A percentile compares a stretch with the other conserved stretches of the same genome.
Conservation (phyloP, 306 rosid species). For the Cicer cuneatum region DNA sequence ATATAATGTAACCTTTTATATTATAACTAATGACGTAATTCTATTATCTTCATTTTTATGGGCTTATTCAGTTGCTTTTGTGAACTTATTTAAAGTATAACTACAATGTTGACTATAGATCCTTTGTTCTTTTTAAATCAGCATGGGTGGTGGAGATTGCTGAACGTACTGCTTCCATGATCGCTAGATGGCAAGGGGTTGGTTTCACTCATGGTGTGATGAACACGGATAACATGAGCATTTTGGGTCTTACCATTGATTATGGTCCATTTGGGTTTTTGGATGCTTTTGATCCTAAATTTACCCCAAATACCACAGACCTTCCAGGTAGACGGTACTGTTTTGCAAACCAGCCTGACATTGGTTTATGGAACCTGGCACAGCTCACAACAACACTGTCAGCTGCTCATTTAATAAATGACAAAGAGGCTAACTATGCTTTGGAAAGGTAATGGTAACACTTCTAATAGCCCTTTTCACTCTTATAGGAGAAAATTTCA, state of each 20-base stretch:
- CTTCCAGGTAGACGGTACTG: slow-evolving; percentile 99
- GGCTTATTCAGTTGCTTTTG: background rate
- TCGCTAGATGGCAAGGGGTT: slow-evolving; percentile 97
- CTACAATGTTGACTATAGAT: slow-evolving; percentile 26
- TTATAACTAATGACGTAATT: background rate
- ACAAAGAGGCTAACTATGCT: slow-evolving; percentile 92
- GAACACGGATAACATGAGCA: slow-evolving; percentile 98
- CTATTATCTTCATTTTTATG: background rate
- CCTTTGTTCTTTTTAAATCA: slow-evolving; percentile 46
- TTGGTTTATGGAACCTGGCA: slow-evolving; percentile 94
- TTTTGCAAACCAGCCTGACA: slow-evolving; percentile 98
- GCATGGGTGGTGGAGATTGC: slow-evolving; percentile 96
- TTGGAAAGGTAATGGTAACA: slow-evolving; percentile 83
- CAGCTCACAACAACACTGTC: slow-evolving; percentile 74
- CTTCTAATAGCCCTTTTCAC: slow-evolving; percentile 19
- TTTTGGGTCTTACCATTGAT: slow-evolving; percentile 96
- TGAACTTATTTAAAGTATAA: background rate
- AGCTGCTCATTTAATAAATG: slow-evolving; percentile 78
- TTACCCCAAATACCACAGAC: slow-evolving; percentile 94
- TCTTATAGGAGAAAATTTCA: slow-evolving; percentile 25
- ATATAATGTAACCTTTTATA: background rate
- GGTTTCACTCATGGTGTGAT: slow-evolving; percentile 99
- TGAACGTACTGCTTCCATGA: slow-evolving; percentile 90
- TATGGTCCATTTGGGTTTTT: slow-evolving; percentile 98
- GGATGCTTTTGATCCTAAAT: slow-evolving; percentile 99